A percentile compares a stretch with the other conserved stretches of the same genome.
Evolutionary conservation across 2,329 filamentous ascomycete genomes (phyloP).

Genomic region (Epichloe gansuensis): DNA sequence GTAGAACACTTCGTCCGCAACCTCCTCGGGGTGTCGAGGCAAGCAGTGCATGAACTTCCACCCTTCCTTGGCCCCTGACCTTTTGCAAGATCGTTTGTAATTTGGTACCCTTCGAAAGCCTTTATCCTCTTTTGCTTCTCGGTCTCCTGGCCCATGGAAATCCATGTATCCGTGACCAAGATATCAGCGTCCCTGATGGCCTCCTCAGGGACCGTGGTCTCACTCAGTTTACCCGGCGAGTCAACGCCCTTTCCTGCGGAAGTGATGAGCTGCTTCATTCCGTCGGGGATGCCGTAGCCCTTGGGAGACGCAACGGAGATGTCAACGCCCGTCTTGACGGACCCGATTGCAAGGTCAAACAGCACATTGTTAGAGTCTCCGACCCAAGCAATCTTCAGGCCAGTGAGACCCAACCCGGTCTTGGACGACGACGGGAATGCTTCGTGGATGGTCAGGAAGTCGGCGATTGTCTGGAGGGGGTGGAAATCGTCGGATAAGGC

Average conservation of each 20-base stretch:
- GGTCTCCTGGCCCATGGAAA: slow-evolving; percentile 94
- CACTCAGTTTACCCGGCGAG: slow-evolving; percentile 52
- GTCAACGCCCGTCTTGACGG: slow-evolving; percentile 75
- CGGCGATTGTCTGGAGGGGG: slow-evolving; percentile 86
- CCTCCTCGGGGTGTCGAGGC: slow-evolving; percentile 84
- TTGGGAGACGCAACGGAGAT: slow-evolving; percentile 77
- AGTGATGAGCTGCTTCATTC: slow-evolving; percentile 63
- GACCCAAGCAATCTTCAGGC: slow-evolving; percentile 88
- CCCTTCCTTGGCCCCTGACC: slow-evolving; percentile 71
- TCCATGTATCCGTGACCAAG: slow-evolving; percentile 93
- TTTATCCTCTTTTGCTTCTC: slow-evolving; percentile 66
- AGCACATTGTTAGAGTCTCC: slow-evolving; percentile 96
- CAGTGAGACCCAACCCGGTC: slow-evolving; percentile 54
- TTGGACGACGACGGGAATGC: slow-evolving; percentile 44
- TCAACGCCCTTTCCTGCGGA: slow-evolving; percentile 45
- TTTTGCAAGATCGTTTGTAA: slow-evolving; percentile 73
- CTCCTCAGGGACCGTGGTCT: slow-evolving; percentile 74
- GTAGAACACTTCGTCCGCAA: slow-evolving; percentile 91
- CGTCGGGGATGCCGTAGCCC: slow-evolving; percentile 68
- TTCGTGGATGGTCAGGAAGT: slow-evolving; percentile 85
- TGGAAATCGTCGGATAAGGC: slow-evolving; percentile 85
- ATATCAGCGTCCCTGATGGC: slow-evolving; percentile 78
- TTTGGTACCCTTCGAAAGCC: slow-evolving; percentile 80
- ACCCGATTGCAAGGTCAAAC: slow-evolving; percentile 82
- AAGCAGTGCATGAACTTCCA: slow-evolving; percentile 99